Evolutionary conservation across 2,329 filamentous ascomycete species (phyloP).

Genomic region (Colletotrichum liriopes): DNA sequence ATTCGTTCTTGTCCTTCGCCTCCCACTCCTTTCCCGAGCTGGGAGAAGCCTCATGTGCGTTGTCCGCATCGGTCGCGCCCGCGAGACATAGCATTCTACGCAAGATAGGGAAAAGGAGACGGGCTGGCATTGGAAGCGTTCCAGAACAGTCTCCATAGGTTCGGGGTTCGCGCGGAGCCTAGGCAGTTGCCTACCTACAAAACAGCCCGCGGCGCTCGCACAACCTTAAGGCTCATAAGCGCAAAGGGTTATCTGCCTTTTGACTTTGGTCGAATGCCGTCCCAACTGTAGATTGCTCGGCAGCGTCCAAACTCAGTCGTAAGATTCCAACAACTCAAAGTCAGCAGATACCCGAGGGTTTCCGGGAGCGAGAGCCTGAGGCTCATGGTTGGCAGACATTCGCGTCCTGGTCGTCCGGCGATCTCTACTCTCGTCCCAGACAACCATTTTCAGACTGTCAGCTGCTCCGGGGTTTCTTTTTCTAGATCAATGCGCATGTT

Average conservation of each 20-base stretch:
- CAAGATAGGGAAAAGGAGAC: too few species aligned
- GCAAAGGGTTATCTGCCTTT: not conserved
- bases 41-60: not conserved
- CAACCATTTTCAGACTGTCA: not conserved
- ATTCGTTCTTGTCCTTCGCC: not conserved
- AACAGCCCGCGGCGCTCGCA: not conserved
- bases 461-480: not conserved
- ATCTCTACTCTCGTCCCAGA: not conserved
- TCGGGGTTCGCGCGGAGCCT: not conserved
- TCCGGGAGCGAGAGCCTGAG: not conserved
- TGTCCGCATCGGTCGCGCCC: not conserved
- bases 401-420: not conserved
- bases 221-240: slow-evolving; percentile 4
- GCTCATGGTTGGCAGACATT: not conserved
- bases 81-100: not conserved
- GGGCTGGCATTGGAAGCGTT: not conserved
- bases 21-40: not conserved
- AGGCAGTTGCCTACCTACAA: not conserved
- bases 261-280: not conserved
- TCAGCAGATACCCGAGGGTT: not conserved
- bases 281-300: not conserved
- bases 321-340: not conserved
- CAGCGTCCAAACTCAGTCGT: not conserved
- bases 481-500: not conserved
- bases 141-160: not conserved